Conservation (phyloP, 1,284 basidiomycete genomes). For the Mycosarcoma maydis region DNA sequence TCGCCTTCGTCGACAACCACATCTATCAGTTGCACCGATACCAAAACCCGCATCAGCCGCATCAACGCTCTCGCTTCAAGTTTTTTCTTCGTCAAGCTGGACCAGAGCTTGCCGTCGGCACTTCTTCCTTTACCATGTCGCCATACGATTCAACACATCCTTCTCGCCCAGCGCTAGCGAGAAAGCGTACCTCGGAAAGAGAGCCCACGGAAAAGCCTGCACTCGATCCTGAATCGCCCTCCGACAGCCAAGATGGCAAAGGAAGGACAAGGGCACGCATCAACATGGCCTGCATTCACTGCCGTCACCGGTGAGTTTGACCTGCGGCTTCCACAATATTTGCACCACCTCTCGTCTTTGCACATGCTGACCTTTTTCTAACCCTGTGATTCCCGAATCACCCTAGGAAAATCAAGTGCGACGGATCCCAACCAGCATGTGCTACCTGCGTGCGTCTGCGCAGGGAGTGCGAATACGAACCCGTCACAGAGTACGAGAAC, state of each 20-base stretch:
- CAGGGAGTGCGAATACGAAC: slow-evolving; percentile 60
- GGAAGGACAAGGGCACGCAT: slow-evolving; percentile 40
- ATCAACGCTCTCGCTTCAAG: too few species aligned
- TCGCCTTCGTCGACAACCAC: too few species aligned
- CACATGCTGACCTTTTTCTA: not conserved
- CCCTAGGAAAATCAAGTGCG: slow-evolving; percentile 60
- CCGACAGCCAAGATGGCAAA: slow-evolving; percentile 39
- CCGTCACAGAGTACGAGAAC: slow-evolving; percentile 58
- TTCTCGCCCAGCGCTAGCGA: slow-evolving; percentile 28
- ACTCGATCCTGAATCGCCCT: slow-evolving; percentile 18
- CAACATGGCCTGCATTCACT: slow-evolving; percentile 62
- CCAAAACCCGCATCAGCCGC: too few species aligned
- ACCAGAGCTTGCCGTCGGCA: too few species aligned
- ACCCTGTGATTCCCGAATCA: too few species aligned
- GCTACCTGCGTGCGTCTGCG: slow-evolving; percentile 56
- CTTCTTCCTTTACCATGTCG: slow-evolving; percentile 12
- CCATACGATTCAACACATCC: slow-evolving; percentile 23
- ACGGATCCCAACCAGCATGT: slow-evolving; percentile 55
- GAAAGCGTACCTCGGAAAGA: slow-evolving; percentile 35
- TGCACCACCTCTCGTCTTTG: too few species aligned
- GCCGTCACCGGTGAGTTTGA: slow-evolving; percentile 54
- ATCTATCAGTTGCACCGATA: too few species aligned
- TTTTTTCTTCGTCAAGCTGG: too few species aligned
- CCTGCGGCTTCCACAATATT: too few species aligned
- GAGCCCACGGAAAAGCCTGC: slow-evolving; percentile 1